Conservation (phyloP, 1,284 basidiomycete species). For the Taiwanofungus camphoratus region DNA sequence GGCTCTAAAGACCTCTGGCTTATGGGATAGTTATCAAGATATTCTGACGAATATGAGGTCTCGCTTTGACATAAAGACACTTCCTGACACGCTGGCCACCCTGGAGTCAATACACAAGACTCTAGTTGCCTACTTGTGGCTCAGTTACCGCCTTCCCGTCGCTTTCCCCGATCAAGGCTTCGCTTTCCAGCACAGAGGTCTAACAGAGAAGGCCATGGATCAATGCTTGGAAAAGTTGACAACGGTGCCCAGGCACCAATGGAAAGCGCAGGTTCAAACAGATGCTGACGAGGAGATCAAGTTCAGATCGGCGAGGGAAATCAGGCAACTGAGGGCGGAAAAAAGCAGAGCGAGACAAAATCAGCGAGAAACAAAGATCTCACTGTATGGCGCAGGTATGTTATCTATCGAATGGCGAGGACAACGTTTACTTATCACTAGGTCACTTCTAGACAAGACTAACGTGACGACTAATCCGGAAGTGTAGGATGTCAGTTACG, state of each 20-base stretch:
- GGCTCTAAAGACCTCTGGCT: conserved; percentile 14
- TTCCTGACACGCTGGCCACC: conserved; percentile 31
- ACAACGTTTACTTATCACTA: too few species aligned
- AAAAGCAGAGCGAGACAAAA: too few species aligned
- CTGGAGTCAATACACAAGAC: conserved; percentile 82
- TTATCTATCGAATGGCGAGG: too few species aligned
- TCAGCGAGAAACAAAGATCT: too few species aligned
- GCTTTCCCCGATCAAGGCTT: conserved; percentile 59
- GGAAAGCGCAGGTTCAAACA: neutral
- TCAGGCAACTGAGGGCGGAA: too few species aligned
- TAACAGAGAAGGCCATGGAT: conserved; percentile 68
- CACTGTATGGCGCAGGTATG: too few species aligned
- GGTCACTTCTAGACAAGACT: too few species aligned
- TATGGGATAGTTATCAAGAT: conserved; percentile 6
- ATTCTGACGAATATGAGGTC: conserved; percentile 12
- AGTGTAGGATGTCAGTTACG: too few species aligned
- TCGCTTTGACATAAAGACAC: conserved; percentile 1
- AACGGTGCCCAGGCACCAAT: neutral
- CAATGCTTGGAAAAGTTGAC: conserved; percentile 45
- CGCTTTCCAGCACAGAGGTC: conserved; percentile 53
- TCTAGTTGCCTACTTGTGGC: conserved; percentile 86
- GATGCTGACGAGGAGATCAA: neutral
- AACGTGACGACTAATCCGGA: too few species aligned
- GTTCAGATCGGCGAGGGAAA: neutral
- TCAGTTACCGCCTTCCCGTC: conserved; percentile 72